Conservation (phyloP, 2,329 filamentous ascomycete species). For the Aspergillus nomiae region DNA sequence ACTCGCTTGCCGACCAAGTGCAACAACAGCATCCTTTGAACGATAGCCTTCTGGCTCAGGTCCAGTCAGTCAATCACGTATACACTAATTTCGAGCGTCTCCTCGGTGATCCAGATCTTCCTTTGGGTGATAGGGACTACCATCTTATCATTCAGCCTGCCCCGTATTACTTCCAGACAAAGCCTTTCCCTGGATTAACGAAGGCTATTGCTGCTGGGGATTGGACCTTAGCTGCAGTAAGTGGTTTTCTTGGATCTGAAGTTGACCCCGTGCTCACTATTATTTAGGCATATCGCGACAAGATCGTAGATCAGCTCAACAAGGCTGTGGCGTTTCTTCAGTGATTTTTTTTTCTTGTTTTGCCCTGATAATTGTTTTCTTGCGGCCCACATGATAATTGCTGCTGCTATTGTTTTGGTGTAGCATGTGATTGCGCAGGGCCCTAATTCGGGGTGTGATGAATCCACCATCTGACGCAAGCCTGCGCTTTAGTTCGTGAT, state of each 20-base stretch:
- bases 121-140: background rate
- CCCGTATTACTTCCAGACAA: background rate
- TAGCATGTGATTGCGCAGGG: no score
- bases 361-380: no score
- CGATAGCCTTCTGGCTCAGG: background rate
- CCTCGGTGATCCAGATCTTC: background rate
- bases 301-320: background rate
- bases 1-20: background rate
- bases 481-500: no score
- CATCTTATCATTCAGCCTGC: background rate
- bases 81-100: background rate
- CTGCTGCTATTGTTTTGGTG: no score
- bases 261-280: background rate
- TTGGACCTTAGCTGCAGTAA: background rate
- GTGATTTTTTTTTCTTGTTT: background rate
- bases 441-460: no score
- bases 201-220: background rate
- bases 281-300: background rate
- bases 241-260: background rate
- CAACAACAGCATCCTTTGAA: background rate
- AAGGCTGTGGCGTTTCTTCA: background rate
- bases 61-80: background rate
- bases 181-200: background rate
- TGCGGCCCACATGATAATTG: no score
- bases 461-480: no score